Evolutionary conservation across 768 basidiomycete genomes (phyloP).

Genomic region (Leccinum longicurvipes): DNA sequence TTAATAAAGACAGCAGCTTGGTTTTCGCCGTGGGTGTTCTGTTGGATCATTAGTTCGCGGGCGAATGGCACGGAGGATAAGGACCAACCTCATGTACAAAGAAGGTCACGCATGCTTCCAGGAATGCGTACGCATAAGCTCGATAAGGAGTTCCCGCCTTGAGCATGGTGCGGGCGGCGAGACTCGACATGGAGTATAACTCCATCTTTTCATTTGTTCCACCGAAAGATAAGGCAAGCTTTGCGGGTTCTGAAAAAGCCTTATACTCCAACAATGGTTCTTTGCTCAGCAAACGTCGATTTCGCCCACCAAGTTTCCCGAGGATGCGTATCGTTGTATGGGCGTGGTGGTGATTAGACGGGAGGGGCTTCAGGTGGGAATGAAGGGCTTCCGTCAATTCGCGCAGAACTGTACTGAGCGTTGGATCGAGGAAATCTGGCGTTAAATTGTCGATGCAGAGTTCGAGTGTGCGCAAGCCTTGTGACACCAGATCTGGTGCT

Average conservation of each 20-base stretch:
- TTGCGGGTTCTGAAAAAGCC: slow-evolving; percentile 66
- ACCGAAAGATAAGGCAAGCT: slow-evolving; percentile 69
- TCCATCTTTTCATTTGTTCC: slow-evolving; percentile 63
- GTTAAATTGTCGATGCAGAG: slow-evolving; percentile 99
- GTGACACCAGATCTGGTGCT: slow-evolving; percentile 84
- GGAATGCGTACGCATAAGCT: slow-evolving; percentile 57
- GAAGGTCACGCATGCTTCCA: slow-evolving; percentile 69
- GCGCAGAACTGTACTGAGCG: slow-evolving; percentile 85
- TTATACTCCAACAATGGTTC: slow-evolving; percentile 74
- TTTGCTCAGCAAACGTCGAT: slow-evolving; percentile 79
- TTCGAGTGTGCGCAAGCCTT: slow-evolving; percentile 94
- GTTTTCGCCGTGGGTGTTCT: slow-evolving; percentile 74
- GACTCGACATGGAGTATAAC: slow-evolving; percentile 57
- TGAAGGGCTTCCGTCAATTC: slow-evolving; percentile 95
- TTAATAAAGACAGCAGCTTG: slow-evolving; percentile 69
- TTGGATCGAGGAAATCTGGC: slow-evolving; percentile 96
- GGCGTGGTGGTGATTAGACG: slow-evolving; percentile 83
- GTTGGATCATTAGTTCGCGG: slow-evolving; percentile 11
- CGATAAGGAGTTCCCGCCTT: slow-evolving; percentile 44
- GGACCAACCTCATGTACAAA: slow-evolving; percentile 71
- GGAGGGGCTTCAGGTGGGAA: slow-evolving; percentile 84
- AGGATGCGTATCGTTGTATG: slow-evolving; percentile 95
- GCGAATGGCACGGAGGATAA: neutral
- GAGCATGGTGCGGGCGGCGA: slow-evolving; percentile 63
- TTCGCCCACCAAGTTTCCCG: slow-evolving; percentile 94